Evolutionary conservation across 1,284 basidiomycete species (phyloP).

Genomic region (Leccinum variabile): DNA sequence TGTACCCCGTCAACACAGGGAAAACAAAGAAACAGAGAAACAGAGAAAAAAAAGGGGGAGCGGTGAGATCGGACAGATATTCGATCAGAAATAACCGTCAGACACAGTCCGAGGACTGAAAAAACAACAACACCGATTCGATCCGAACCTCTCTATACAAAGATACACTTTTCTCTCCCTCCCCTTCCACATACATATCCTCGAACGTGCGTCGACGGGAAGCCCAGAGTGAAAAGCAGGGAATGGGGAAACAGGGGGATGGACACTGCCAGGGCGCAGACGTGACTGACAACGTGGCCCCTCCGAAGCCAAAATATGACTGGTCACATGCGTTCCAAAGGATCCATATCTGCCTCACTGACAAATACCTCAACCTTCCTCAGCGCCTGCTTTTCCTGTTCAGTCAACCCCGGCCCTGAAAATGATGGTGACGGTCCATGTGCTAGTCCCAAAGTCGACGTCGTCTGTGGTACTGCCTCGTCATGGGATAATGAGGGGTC

Average conservation of each 20-base stretch:
- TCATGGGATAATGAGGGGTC: slow-evolving; percentile 6
- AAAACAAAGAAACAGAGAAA: background rate
- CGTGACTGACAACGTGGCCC: background rate
- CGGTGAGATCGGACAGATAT: background rate
- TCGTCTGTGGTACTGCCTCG: slow-evolving; percentile 33
- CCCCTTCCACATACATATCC: slow-evolving; percentile 4
- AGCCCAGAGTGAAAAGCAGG: background rate
- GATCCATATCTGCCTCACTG: slow-evolving; percentile 61
- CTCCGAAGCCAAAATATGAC: background rate
- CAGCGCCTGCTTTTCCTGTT: slow-evolving; percentile 36
- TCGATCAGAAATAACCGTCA: slow-evolving; percentile 9
- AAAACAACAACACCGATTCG: slow-evolving; percentile 1
- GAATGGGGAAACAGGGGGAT: background rate
- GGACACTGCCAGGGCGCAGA: background rate
- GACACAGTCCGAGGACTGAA: background rate
- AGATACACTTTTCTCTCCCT: background rate
- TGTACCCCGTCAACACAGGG: background rate
- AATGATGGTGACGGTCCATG: slow-evolving; percentile 22
- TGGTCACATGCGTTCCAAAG: slow-evolving; percentile 51
- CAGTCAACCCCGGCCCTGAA: slow-evolving; percentile 24
- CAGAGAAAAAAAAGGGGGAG: background rate
- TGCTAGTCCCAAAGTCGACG: slow-evolving; percentile 31
- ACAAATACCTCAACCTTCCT: slow-evolving; percentile 50
- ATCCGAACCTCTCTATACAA: background rate
- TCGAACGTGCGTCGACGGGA: slow-evolving; percentile 1